Percentiles rank a stretch among this genome's conserved stretches.
Evolutionary conservation across 805 yeast genomes (phyloP).

Genomic region (Diddensiella santjacobensis): DNA sequence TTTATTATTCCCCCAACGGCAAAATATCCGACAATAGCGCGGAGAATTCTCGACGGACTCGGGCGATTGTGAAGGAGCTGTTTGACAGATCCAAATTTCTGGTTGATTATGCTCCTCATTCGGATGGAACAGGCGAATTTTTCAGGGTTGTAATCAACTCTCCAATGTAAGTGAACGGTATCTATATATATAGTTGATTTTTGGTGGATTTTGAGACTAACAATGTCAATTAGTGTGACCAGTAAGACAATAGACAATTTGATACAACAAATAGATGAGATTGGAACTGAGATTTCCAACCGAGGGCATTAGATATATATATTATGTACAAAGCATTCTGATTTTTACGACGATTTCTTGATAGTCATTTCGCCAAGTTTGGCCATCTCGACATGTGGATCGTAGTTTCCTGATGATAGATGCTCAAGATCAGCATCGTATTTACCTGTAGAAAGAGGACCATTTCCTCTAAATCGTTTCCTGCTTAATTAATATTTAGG

Average conservation of each 20-base stretch:
- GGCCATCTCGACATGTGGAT: conserved; percentile 73
- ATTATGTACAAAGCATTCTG: no score
- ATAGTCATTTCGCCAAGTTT: conserved; percentile 41
- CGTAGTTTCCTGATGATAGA: conserved; percentile 73
- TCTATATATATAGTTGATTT: no score
- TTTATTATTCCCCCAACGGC: conserved; percentile 57
- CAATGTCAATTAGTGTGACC: conserved; percentile 32
- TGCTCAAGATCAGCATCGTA: conserved; percentile 85
- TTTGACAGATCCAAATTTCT: conserved; percentile 64
- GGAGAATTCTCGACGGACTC: conserved; percentile 52
- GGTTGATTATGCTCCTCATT: conserved; percentile 72
- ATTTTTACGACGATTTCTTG: background rate
- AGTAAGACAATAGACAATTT: conserved; percentile 44
- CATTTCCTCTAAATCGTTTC: conserved; percentile 89
- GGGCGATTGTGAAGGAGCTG: conserved; percentile 56
- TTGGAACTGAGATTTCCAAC: conserved; percentile 29
- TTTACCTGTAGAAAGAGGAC: conserved; percentile 86
- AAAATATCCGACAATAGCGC: conserved; percentile 30
- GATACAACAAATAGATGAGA: conserved; percentile 37
- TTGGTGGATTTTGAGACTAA: conserved; percentile 6
- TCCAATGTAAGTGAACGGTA: conserved; percentile 40
- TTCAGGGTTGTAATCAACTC: conserved; percentile 81
- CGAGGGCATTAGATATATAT: background rate
- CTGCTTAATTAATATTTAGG: conserved; percentile 28
- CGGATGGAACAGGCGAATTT: conserved; percentile 62